Percentiles rank a stretch among this genome's conserved stretches.
Evolutionary conservation across 2,329 filamentous ascomycete species (phyloP).

Genomic region (Fusarium goolgardi): DNA sequence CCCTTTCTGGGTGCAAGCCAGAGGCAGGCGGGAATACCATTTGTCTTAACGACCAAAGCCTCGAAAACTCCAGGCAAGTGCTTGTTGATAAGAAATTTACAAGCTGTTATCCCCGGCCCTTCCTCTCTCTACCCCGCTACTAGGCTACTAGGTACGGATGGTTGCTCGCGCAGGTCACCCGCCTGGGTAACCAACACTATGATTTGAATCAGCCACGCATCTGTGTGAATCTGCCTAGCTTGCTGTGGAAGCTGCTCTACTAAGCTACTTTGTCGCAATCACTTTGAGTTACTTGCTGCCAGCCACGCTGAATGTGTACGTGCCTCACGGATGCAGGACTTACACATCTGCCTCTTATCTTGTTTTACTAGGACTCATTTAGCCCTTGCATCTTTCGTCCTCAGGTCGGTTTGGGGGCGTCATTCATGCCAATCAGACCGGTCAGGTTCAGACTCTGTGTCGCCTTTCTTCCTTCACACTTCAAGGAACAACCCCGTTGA

Average conservation of each 20-base stretch:
- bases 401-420: constrained; percentile 4
- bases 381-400: constrained; percentile 24
- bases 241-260: constrained; percentile 9
- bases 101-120: constrained; percentile 1
- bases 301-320: constrained; percentile 25
- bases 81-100: neutral
- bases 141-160: neutral
- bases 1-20: neutral
- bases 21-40: neutral
- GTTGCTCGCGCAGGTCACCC: constrained; percentile 22
- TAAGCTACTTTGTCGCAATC: constrained; percentile 20
- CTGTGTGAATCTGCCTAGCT: constrained; percentile 17
- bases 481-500: constrained; percentile 4
- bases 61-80: neutral
- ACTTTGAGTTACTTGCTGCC: constrained; percentile 29
- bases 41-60: neutral
- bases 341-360: constrained; percentile 21
- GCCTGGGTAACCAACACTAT: constrained; percentile 15
- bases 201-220: constrained; percentile 18
- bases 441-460: constrained; percentile 2
- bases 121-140: constrained; percentile 4
- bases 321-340: constrained; percentile 9
- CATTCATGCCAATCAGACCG: constrained; percentile 16
- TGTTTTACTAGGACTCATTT: constrained; percentile 15
- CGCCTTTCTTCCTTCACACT: constrained; percentile 10